phyloP scores from a whole-genome alignment of 805 yeast genomes.

The Priceomyces medius region DNA sequence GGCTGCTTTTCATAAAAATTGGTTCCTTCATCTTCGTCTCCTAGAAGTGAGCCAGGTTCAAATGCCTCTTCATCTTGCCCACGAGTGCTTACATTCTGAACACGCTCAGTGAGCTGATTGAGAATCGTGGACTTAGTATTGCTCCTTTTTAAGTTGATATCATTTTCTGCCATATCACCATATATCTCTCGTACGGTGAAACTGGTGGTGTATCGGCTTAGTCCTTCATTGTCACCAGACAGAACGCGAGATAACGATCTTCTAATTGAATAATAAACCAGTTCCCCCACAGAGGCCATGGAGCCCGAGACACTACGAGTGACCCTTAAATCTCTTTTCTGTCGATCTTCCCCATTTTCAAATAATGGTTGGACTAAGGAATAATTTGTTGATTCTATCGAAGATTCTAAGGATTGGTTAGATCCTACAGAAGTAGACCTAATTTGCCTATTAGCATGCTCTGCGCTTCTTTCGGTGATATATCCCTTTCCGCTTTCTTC shows the following conservation, averaged over 20 bases:
- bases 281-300: neutral
- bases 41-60: neutral
- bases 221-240: neutral
- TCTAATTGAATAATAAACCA: neutral
- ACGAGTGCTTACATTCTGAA: constrained; percentile 11
- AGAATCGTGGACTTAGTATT: constrained; percentile 46
- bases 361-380: neutral
- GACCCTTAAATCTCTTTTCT: neutral
- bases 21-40: constrained; percentile 5
- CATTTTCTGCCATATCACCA: constrained; percentile 35
- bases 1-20: constrained; percentile 15
- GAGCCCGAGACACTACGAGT: neutral
- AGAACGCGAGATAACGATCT: constrained; percentile 1
- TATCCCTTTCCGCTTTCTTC: neutral
- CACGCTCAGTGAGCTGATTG: constrained; percentile 31
- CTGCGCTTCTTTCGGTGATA: neutral
- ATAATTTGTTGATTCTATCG: constrained; percentile 1
- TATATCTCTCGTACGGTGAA: constrained; percentile 39
- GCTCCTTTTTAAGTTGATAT: constrained; percentile 41
- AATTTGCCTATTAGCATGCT: neutral
- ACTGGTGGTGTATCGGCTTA: constrained; percentile 10
- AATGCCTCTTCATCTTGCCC: constrained; percentile 16
- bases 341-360: neutral
- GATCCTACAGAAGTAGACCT: neutral
- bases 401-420: neutral